phyloP scores from a whole-genome alignment of 805 yeast species.

The Cyberlindnera lachancei region DNA sequence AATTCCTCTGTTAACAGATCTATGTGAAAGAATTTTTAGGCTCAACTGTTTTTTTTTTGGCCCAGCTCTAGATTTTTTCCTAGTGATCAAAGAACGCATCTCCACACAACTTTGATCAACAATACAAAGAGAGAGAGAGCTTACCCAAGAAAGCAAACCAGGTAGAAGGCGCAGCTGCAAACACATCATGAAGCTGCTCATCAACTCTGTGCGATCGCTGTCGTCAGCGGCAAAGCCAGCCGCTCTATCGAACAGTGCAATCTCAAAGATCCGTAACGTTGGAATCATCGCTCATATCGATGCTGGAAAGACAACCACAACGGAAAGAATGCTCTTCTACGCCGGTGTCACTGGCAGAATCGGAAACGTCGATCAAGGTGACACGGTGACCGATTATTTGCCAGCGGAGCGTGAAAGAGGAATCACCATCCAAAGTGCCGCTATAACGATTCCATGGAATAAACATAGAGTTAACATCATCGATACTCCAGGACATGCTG shows the following conservation, averaged over 20 bases:
- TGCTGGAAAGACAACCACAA: conserved; percentile 97
- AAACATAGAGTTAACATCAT: conserved; percentile 71
- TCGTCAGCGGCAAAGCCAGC: background rate
- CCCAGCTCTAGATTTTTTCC: too few species aligned
- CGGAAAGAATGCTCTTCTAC: conserved; percentile 90
- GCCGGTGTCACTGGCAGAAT: conserved; percentile 73
- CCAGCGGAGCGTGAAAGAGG: conserved; percentile 91
- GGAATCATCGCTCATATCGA: conserved; percentile 99
- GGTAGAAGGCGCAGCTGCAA: too few species aligned
- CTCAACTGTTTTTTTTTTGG: too few species aligned
- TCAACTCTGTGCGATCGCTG: too few species aligned
- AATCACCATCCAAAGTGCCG: conserved; percentile 94
- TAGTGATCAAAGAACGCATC: too few species aligned
- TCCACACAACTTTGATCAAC: too few species aligned
- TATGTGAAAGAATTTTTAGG: too few species aligned
- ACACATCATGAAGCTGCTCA: too few species aligned
- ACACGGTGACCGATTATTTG: conserved; percentile 88
- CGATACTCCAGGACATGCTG: conserved; percentile 98
- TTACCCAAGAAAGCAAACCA: too few species aligned
- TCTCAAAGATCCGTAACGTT: conserved; percentile 70
- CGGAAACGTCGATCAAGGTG: conserved; percentile 95
- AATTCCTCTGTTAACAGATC: too few species aligned
- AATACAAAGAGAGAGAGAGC: too few species aligned
- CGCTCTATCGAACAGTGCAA: too few species aligned
- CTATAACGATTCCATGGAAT: conserved; percentile 86